A percentile compares a stretch with the other conserved stretches of the same genome.
These are phyloP conservation scores for Claviceps sorghi DNA, from an alignment of 2,329 filamentous ascomycete genomes.

Conservation along the genomic window DNA sequence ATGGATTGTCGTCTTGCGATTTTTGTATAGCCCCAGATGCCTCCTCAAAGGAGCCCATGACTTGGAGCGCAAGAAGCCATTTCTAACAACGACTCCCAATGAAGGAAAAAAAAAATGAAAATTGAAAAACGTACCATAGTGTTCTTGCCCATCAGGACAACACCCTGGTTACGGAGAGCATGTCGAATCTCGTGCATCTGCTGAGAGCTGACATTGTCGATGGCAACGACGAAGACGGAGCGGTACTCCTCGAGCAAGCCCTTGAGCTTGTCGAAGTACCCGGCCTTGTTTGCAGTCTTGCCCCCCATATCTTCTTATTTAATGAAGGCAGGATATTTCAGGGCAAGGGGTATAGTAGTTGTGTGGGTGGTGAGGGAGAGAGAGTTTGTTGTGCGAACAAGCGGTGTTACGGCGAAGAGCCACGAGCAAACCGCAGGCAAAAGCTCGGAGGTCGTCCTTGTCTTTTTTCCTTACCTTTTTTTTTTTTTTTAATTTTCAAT, in stretches of 20 bases:
- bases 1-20: neutral
- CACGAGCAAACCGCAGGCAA: conserved; percentile 2
- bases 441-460: neutral
- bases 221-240: conserved; percentile 92
- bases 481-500: conserved; percentile 9
- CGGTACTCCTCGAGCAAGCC: conserved; percentile 88
- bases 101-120: neutral
- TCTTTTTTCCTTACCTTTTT: conserved; percentile 1
- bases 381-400: conserved; percentile 2
- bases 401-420: neutral
- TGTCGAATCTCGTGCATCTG: conserved; percentile 99
- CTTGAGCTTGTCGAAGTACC: conserved; percentile 99
- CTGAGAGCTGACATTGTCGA: conserved; percentile 99
- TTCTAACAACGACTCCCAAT: neutral
- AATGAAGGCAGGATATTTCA: conserved; percentile 98
- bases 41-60: neutral
- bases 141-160: conserved; percentile 99
- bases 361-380: conserved; percentile 11
- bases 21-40: neutral
- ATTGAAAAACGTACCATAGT: conserved; percentile 74
- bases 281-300: conserved; percentile 87
- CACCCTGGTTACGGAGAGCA: conserved; percentile 76
- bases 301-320: conserved; percentile 96
- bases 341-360: conserved; percentile 40
- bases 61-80: neutral